Percentiles rank a stretch among this genome's conserved stretches.
These are phyloP conservation scores for Wickerhamiella lipophila DNA, from an alignment of 805 yeast species.

Conservation along the genomic window DNA sequence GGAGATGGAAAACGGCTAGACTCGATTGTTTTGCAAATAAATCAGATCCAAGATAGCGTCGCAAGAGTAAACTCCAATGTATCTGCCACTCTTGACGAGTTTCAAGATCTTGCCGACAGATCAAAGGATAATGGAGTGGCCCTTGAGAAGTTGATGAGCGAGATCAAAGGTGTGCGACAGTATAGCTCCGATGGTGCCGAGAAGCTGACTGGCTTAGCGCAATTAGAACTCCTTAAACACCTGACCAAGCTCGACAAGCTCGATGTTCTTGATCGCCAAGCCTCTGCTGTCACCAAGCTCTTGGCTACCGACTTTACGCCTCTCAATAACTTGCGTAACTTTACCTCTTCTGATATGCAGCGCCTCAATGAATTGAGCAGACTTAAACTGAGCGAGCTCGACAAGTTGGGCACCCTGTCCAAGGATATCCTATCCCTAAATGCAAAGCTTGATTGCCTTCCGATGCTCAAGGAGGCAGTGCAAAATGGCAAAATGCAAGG, in stretches of 20 bases:
- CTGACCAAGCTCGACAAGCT: conserved; percentile 10
- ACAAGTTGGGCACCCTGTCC: conserved; percentile 6
- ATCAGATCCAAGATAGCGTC: conserved; percentile 26
- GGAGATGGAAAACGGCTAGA: conserved; percentile 17
- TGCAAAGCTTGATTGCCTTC: conserved; percentile 5
- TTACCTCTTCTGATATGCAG: conserved; percentile 1
- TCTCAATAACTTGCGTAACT: conserved; percentile 3
- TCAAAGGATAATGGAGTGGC: conserved; percentile 31
- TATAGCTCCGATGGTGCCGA: conserved; percentile 21
- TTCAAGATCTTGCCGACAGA: conserved; percentile 27
- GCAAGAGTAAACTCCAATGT: conserved; percentile 26
- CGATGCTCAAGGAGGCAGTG: not conserved
- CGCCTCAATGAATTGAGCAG: conserved; percentile 9
- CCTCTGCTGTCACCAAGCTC: conserved; percentile 11
- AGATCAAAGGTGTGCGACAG: conserved; percentile 21
- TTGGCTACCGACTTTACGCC: conserved; percentile 13
- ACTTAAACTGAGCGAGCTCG: conserved; percentile 10
- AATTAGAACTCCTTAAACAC: conserved; percentile 20
- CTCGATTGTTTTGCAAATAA: conserved; percentile 18
- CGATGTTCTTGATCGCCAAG: conserved; percentile 6
- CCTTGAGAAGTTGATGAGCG: conserved; percentile 20
- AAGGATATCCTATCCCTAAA: conserved; percentile 5
- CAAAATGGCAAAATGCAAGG: not conserved
- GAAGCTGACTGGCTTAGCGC: conserved; percentile 22
- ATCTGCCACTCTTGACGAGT: conserved; percentile 26